Base-by-base conservation (phyloP, 805 yeast genomes). In the Zygosaccharomyces siamensis region DNA sequence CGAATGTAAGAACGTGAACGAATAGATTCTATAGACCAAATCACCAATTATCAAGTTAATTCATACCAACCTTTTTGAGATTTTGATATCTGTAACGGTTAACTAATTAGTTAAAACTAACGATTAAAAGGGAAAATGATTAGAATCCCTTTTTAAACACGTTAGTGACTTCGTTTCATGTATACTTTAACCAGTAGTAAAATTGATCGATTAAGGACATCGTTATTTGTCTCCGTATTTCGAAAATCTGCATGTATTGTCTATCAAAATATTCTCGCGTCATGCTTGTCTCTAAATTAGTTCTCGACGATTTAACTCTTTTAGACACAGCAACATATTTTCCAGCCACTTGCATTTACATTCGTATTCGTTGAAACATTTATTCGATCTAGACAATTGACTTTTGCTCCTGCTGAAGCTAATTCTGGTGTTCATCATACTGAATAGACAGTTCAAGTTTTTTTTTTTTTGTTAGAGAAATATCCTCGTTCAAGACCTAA, bases 161-260 rank as follows among this genome's bases (percentile, higher is more conserved):
- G 37, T 14, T 33, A 18, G 21, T 33, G 8, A 10, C 16, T 33
- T 33, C 23, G 23, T 33, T 30, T 28, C 21, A 21, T 16, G 26
- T 30, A 28, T 41, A 28, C 44, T 41, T 14, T 30, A 40, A 31
- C 8, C 16, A 33, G 44, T 21, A 41, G 23, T 16, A 41, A 41
- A 41, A 41, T 41, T 31, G 20, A n/a, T 21, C 44, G 31, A 7
- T 26, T 26, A 26, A 26, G 23, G 5, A 14, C 16, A 2, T 33
- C 21, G 37, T 14, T 41, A 26, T 20, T 26, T 10, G 28, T 10
- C 28, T 16, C 20, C 24, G 36, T 30, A 14, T 16, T 24, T 20
- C 44, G 44, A 41, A 37, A 33, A 14, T 33, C 20, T 24, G 24
- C 8, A 41, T 30, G 44, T 37, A 41, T 30, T 30, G 44, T 41